phyloP scores from a whole-genome alignment of 1,284 basidiomycete species.

The Microbotryum intermedium region DNA sequence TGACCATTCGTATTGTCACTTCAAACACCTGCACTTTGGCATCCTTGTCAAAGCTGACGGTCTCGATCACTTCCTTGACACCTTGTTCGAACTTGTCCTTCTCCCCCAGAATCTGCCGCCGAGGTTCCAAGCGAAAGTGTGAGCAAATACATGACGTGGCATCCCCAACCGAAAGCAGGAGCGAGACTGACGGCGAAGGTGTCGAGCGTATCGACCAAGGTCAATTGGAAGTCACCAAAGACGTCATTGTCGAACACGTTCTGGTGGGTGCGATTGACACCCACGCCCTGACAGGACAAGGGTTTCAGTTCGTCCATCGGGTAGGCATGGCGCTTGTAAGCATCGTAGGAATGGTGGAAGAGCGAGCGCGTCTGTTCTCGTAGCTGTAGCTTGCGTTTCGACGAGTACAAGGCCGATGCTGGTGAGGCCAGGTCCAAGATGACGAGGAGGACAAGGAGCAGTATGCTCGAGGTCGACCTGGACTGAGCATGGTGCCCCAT shows the following conservation, averaged over 20 bases:
- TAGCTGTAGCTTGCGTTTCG: constrained; percentile 15
- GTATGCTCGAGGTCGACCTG: not conserved
- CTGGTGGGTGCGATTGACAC: constrained; percentile 54
- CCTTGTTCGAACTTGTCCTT: constrained; percentile 61
- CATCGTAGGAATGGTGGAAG: constrained; percentile 19
- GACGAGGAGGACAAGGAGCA: not conserved
- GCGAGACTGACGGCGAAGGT: constrained; percentile 51
- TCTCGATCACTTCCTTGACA: constrained; percentile 61
- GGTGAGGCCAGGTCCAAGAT: not conserved
- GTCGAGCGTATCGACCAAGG: constrained; percentile 71
- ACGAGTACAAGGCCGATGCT: constrained; percentile 10
- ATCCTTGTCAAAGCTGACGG: constrained; percentile 70
- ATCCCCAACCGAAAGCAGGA: not conserved
- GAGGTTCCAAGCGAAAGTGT: too few species aligned
- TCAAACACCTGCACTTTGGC: constrained; percentile 69
- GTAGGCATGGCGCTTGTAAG: constrained; percentile 28
- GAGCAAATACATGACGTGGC: not conserved
- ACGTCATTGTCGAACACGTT: constrained; percentile 62
- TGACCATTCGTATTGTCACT: constrained; percentile 32
- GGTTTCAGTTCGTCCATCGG: constrained; percentile 61
- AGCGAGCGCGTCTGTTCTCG: constrained; percentile 8
- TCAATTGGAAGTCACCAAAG: constrained; percentile 73
- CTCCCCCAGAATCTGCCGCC: constrained; percentile 52
- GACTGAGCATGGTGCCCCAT: too few species aligned
- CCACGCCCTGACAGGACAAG: constrained; percentile 70